phyloP scores from a whole-genome alignment of 305 asterid species.

The Ruellia speciosa region DNA sequence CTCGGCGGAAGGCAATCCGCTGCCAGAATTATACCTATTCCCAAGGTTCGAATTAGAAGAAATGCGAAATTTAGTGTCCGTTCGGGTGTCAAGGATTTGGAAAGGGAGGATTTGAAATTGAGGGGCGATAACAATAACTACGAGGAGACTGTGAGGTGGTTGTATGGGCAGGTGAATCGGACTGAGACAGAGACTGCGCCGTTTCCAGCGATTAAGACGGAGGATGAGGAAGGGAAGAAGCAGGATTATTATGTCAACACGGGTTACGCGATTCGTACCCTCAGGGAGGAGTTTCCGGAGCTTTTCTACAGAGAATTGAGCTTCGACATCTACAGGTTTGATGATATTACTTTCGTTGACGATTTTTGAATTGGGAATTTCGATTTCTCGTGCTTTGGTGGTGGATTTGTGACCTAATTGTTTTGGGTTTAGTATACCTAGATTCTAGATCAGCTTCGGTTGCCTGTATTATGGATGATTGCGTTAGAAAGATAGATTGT shows the following conservation, averaged over 20 bases:
- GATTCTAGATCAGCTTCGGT: no score
- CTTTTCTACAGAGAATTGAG: slow-evolving; percentile 63
- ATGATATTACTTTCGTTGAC: no score
- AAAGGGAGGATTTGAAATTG: slow-evolving; percentile 29
- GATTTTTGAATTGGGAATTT: no score
- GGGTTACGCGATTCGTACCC: slow-evolving; percentile 82
- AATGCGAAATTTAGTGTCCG: slow-evolving; percentile 33
- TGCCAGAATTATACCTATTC: slow-evolving; percentile 17
- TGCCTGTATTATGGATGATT: no score
- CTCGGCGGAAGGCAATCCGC: slow-evolving; percentile 24
- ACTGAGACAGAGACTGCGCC: slow-evolving; percentile 30
- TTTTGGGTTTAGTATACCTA: no score
- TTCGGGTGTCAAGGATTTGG: slow-evolving; percentile 49
- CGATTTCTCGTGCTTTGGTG: neutral
- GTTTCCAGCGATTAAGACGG: slow-evolving; percentile 26
- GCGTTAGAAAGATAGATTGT: no score
- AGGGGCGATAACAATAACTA: slow-evolving; percentile 20
- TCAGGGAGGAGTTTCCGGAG: slow-evolving; percentile 80
- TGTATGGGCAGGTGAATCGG: slow-evolving; percentile 43
- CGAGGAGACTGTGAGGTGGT: slow-evolving; percentile 32
- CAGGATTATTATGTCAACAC: slow-evolving; percentile 70
- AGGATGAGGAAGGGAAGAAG: slow-evolving; percentile 57
- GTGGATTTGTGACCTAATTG: neutral
- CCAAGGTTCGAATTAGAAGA: slow-evolving; percentile 15
- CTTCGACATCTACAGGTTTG: slow-evolving; percentile 78